phyloP scores from a whole-genome alignment of 495 filamentous ascomycete genomes.

The Penicillium turbatum region DNA sequence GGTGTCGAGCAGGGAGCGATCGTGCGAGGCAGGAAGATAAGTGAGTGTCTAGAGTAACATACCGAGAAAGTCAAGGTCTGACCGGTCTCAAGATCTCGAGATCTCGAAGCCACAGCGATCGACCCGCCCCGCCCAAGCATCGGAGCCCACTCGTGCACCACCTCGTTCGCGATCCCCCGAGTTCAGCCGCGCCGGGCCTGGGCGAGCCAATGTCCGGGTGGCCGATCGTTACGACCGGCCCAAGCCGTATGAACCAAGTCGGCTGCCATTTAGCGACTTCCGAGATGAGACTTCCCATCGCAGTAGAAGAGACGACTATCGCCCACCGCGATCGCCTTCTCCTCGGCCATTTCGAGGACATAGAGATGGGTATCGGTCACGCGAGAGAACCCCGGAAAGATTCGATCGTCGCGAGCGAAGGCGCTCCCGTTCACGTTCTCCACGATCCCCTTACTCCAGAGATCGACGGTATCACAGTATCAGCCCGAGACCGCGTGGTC shows the following conservation, averaged over 20 bases:
- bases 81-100: constrained; percentile 67
- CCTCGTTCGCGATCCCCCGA: constrained; percentile 70
- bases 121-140: constrained; percentile 47
- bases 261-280: constrained; percentile 43
- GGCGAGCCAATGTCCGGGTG: constrained; percentile 30
- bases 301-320: constrained; percentile 58
- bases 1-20: constrained; percentile 71
- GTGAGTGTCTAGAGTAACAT: constrained; percentile 53
- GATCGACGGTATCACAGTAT: constrained; percentile 63
- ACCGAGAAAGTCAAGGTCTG: not conserved
- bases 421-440: constrained; percentile 57
- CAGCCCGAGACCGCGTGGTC: constrained; percentile 54
- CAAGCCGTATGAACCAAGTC: constrained; percentile 30
- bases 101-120: constrained; percentile 86
- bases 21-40: constrained; percentile 81
- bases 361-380: constrained; percentile 67
- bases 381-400: constrained; percentile 52
- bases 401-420: constrained; percentile 57
- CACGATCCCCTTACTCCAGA: constrained; percentile 51
- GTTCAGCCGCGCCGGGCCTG: constrained; percentile 48
- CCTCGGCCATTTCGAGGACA: constrained; percentile 50
- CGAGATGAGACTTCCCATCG: constrained; percentile 49
- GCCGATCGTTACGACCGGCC: constrained; percentile 44
- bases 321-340: constrained; percentile 59
- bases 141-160: constrained; percentile 35